Evolutionary conservation across 768 basidiomycete genomes (phyloP), one percentile per base, ranked within the genome.

Genomic region (Dendrothele bispora): DNA sequence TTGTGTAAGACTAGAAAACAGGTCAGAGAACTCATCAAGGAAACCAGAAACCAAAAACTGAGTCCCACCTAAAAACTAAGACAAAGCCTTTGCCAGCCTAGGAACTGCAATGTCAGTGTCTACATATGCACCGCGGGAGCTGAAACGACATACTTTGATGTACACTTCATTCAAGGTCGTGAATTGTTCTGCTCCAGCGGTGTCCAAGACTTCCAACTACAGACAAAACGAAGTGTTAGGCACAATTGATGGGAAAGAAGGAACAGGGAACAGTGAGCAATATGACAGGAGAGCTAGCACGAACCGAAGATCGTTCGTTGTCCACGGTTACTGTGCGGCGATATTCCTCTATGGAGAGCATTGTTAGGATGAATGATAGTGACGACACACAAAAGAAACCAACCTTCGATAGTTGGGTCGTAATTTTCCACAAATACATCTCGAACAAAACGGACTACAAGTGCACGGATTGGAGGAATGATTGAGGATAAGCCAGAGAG

Each of bases 111-210:
- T 15, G 27, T 34, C n/a, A 39, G 18, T 20, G 8, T 10, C n/a
- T n/a, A n/a, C n/a, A n/a, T 25, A 40, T 24, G 18, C 8, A 5
- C 8, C 18, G 17, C 24, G 22, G 29, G 35, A 22, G 14, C 27
- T 27, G 28, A 38, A 38, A 17, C 32, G 27, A 39, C 52, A 32
- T 50, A 87, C 88, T 77, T 88, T 83, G 62, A 91, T 90, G 60
- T 90, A 90, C 7, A 86, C 71, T 65, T 91, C 89, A 53, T 88
- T 89, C 43, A 91, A 69, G 7, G 84, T 84, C 14, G 75, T 86
- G 63, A 91, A 91, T 63, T 91, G 89, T 56, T 91, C 89, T n/a
- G 86, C 84, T 11, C 89, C 89, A 20, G 89, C 89, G 10, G 89
- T 91, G 62, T 91, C 89, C 47, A 90, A 64, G 43, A 91, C 81